Evolutionary conservation across 148 eudicot genomes (phyloP), one percentile per base, ranked within the genome.

Genomic region (Chenopodium suecicum): DNA sequence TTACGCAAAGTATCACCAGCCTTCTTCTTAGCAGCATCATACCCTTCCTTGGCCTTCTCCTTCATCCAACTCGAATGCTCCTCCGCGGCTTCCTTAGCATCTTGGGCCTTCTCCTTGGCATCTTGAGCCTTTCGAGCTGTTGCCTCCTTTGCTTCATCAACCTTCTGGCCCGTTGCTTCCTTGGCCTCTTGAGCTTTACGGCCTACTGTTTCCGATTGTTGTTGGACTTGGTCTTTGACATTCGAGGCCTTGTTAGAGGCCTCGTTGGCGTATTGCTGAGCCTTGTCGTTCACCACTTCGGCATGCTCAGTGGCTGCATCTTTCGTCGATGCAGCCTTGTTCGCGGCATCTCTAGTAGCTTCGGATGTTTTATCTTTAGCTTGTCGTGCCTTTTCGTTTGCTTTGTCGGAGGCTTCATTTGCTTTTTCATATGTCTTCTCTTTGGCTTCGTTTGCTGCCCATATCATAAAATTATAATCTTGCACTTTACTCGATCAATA

Each of bases 11-110:
- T 84, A 6, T 80, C 79, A 19, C 47, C 12, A 70, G 80, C 86
- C 83, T 67, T 71, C 66, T 80, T 34, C 80, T 84, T 80, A 0
- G 56, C 83, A 2, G 77, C 83, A 58, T 80, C 86, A 5, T 56
- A 84, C 54, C 86, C 86, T 60, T 80, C 80, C 23, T 72, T 77
- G 1, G 83, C 83, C 74, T 80, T 80, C 77, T 63, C 78, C 77
- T 79, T 84, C 17, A 77, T 73, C 83, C 83, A 80, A 62, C 73
- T 75, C 47, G 78, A 44, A 0, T 14, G 58, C 41, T 80, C 83
- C 29, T 52, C 77, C 0, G 76, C 63, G 22, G 47, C 12, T 2
- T 70, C 83, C 22, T 32, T 32, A 16, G 27, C 83, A 31, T 79
- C 48, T 9, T 64, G 8, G 0, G 81, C 83, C 74, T 47, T 80